These are phyloP conservation scores for Leucocoprinus leucothites DNA, from an alignment of 768 basidiomycete genomes.

Conservation along the genomic window DNA sequence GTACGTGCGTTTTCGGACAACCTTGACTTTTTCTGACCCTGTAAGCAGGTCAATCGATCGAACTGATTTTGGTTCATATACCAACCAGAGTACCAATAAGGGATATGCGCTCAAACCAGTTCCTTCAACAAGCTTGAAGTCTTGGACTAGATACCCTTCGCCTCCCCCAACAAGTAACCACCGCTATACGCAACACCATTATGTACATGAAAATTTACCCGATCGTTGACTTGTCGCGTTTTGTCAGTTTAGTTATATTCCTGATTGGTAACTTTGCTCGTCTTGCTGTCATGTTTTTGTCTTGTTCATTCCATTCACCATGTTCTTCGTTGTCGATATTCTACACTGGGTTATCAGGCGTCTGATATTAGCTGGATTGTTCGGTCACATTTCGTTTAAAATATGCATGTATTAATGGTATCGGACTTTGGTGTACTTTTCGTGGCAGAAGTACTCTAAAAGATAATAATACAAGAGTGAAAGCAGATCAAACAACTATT, in stretches of 20 bases:
- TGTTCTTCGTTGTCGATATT: background rate
- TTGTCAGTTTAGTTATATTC: background rate
- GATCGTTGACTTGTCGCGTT: background rate
- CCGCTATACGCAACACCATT: conserved; percentile 8
- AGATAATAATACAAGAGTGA: conserved; percentile 1
- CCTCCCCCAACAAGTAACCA: background rate
- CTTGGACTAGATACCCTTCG: background rate
- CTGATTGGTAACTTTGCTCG: background rate
- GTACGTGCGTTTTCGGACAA: too few species aligned
- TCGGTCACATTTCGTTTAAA: background rate
- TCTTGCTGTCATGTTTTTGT: background rate
- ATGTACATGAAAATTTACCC: background rate
- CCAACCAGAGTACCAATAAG: too few species aligned
- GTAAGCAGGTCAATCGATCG: background rate
- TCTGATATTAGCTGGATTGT: background rate
- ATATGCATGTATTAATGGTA: background rate
- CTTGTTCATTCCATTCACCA: too few species aligned
- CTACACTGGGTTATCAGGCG: background rate
- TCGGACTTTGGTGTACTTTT: background rate
- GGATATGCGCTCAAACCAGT: too few species aligned
- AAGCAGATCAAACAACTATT: conserved; percentile 26
- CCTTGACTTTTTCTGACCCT: background rate
- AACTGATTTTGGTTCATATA: background rate
- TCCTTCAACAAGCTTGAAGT: too few species aligned
- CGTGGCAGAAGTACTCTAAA: conserved; percentile 15